These are phyloP conservation scores for Arabidopsis arenosa DNA, from an alignment of 345 rosid species.

Conservation along the genomic window DNA sequence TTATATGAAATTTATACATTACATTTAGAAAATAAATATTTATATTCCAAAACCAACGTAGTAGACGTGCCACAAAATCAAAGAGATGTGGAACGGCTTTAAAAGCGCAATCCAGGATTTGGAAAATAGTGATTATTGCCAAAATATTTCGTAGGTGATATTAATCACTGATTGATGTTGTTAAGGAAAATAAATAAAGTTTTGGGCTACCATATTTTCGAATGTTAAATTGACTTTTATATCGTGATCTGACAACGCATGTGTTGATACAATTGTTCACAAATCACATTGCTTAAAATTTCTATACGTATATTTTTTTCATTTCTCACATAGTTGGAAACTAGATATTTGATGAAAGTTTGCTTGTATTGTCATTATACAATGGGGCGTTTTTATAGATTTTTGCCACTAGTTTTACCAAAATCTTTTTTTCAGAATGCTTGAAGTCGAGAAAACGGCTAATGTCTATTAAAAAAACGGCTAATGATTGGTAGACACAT, in stretches of 20 bases:
- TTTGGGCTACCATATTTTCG: background rate
- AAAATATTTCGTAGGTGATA: background rate
- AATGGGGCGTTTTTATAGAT: background rate
- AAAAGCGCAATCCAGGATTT: background rate
- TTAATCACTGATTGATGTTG: background rate
- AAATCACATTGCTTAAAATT: background rate
- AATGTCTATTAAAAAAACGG: conserved; percentile 5
- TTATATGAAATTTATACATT: background rate
- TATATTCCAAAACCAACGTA: background rate
- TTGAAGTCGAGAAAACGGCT: background rate
- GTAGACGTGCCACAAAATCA: conserved; percentile 2
- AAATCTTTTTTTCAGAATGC: background rate
- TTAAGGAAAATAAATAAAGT: background rate
- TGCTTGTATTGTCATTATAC: background rate
- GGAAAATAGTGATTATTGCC: background rate
- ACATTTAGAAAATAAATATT: background rate
- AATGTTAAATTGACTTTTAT: conserved; percentile 30
- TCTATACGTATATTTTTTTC: no score
- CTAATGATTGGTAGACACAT: conserved; percentile 32
- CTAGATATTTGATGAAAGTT: background rate
- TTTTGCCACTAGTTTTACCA: background rate
- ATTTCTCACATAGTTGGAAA: no score
- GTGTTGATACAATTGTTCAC: conserved; percentile 24
- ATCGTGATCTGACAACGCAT: conserved; percentile 24
- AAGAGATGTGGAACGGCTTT: conserved; percentile 16